phyloP scores from a whole-genome alignment of 2,329 filamentous ascomycete genomes.

The Monascus ruber region DNA sequence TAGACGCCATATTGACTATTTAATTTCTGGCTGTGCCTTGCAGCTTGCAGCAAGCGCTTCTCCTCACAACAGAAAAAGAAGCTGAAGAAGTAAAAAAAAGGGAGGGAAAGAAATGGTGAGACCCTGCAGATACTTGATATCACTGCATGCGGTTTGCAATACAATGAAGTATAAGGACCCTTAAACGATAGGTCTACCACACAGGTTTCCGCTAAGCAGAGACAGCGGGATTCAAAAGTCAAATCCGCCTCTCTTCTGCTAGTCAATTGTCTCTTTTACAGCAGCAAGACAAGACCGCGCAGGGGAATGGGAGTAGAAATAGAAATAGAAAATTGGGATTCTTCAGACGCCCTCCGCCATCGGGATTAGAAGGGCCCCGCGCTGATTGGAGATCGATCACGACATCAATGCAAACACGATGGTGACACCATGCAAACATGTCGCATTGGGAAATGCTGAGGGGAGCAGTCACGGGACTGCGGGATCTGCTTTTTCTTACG shows the following conservation, averaged over 20 bases:
- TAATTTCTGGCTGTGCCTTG: slow-evolving; percentile 11
- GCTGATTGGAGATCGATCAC: slow-evolving; percentile 33
- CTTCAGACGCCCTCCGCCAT: slow-evolving; percentile 17
- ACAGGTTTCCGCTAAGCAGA: neutral
- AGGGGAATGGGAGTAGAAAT: neutral
- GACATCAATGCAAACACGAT: slow-evolving; percentile 27
- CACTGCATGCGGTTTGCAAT: neutral
- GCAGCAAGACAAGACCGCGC: slow-evolving; percentile 6
- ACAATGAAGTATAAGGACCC: no score
- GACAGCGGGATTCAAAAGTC: slow-evolving; percentile 3
- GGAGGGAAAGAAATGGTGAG: slow-evolving; percentile 4
- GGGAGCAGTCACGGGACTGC: no score
- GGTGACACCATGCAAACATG: slow-evolving; percentile 16
- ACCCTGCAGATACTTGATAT: neutral
- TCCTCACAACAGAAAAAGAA: neutral
- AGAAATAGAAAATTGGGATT: neutral
- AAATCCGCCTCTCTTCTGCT: slow-evolving; percentile 3
- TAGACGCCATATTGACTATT: slow-evolving; percentile 26
- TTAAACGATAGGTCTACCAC: no score
- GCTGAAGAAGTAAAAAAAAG: slow-evolving; percentile 1
- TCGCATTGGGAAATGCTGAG: slow-evolving; percentile 7
- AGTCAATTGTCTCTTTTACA: slow-evolving; percentile 6
- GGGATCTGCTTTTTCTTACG: no score
- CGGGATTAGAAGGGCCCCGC: slow-evolving; percentile 23
- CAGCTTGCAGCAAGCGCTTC: slow-evolving; percentile 20